These are phyloP conservation scores for Pleurotus salmoneostramineus DNA, from an alignment of 768 basidiomycete genomes.

Conservation along the genomic window DNA sequence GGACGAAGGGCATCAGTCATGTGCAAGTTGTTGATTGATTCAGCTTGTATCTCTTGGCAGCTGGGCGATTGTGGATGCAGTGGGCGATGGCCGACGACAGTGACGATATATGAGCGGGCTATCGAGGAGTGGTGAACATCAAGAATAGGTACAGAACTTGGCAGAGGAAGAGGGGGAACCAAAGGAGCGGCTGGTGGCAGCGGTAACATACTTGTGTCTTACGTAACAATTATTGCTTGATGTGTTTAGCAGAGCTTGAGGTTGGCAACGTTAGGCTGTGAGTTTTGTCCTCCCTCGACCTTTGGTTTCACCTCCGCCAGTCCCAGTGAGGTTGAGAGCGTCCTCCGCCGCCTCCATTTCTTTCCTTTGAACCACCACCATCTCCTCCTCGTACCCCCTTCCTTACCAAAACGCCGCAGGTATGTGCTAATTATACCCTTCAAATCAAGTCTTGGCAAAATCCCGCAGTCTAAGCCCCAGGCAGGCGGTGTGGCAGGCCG, in stretches of 20 bases:
- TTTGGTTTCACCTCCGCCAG: neutral
- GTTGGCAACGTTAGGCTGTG: neutral
- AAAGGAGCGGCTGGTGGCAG: neutral
- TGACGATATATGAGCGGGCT: neutral
- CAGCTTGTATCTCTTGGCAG: neutral
- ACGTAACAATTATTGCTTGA: neutral
- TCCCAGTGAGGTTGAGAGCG: neutral
- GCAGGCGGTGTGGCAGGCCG: slow-evolving; percentile 5
- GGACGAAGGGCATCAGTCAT: neutral
- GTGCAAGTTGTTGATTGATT: neutral
- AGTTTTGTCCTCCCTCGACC: too few species aligned
- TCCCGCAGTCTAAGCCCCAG: neutral
- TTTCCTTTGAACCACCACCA: neutral
- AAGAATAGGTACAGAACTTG: neutral
- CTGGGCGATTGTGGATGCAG: neutral
- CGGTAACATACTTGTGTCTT: neutral
- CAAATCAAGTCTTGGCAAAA: slow-evolving; percentile 1
- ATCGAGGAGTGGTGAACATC: too few species aligned
- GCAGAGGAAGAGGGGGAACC: neutral
- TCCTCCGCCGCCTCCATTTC: neutral
- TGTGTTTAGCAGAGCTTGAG: neutral
- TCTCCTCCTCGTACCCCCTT: neutral
- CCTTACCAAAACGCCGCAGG: slow-evolving; percentile 2
- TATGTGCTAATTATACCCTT: slow-evolving; percentile 7
- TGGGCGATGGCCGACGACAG: neutral